Conservation (phyloP, 2,329 filamentous ascomycete species). For the Aspergillus luchuensis region DNA sequence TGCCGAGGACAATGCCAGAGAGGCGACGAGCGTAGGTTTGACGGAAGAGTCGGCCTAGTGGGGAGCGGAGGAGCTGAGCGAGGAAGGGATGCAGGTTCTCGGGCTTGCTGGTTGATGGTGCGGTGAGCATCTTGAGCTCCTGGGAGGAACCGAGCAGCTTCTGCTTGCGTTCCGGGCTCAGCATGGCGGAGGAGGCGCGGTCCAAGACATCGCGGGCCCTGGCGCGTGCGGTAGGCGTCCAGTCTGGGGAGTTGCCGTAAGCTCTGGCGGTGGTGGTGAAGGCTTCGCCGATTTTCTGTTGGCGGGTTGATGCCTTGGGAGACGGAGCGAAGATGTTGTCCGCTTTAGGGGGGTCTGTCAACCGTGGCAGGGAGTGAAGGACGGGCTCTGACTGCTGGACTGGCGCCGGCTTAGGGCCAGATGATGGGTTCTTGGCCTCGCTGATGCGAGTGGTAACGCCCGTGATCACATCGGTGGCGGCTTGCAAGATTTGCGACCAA, state of each 20-base stretch:
- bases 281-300: conserved; percentile 42
- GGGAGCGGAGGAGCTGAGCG: conserved; percentile 51
- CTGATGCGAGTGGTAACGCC: conserved; percentile 69
- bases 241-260: conserved; percentile 47
- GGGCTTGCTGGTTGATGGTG: conserved; percentile 45
- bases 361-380: conserved; percentile 52
- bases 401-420: conserved; percentile 36
- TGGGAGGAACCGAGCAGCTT: conserved; percentile 39
- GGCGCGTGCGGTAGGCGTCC: conserved; percentile 45
- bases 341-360: conserved; percentile 52
- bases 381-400: conserved; percentile 47
- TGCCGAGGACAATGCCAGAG: conserved; percentile 69
- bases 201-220: conserved; percentile 42
- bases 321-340: conserved; percentile 51
- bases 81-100: conserved; percentile 54
- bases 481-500: conserved; percentile 74
- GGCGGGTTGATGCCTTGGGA: conserved; percentile 38
- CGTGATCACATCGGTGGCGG: conserved; percentile 70
- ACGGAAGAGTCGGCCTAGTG: conserved; percentile 68
- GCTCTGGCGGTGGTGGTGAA: conserved; percentile 50
- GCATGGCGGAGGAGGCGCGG: conserved; percentile 41
- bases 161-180: conserved; percentile 45
- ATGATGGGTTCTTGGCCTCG: conserved; percentile 54
- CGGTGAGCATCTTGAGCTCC: conserved; percentile 42
- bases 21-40: conserved; percentile 68